Conservation (phyloP, 1,284 basidiomycete species). For the Cryptococcus hybrid region DNA sequence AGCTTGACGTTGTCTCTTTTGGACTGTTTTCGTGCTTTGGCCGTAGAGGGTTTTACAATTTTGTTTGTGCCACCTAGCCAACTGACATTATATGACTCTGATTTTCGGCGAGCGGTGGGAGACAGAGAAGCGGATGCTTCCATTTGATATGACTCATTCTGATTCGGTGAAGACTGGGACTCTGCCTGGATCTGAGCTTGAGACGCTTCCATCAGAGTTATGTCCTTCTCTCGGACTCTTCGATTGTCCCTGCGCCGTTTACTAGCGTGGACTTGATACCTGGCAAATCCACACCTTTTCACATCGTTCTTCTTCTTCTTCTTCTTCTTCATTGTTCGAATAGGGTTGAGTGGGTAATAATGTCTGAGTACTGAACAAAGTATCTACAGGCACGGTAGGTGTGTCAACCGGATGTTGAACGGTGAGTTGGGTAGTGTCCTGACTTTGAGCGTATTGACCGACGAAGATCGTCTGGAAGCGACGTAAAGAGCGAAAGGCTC, state of each 20-base stretch:
- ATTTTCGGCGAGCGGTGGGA: neutral
- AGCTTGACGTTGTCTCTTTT: slow-evolving; percentile 13
- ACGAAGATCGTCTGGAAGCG: slow-evolving; percentile 28
- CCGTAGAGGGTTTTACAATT: neutral
- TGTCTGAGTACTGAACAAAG: neutral
- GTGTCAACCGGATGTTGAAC: neutral
- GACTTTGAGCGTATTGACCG: neutral
- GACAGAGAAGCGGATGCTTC: neutral
- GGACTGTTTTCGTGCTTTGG: slow-evolving; percentile 9
- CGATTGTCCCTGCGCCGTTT: too few relatives aligned
- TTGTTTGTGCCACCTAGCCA: neutral
- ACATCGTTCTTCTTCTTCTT: slow-evolving; percentile 1
- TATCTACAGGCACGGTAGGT: neutral
- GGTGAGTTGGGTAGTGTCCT: neutral
- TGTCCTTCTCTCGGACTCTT: neutral
- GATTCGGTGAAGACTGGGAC: too few relatives aligned
- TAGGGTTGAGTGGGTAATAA: slow-evolving; percentile 14
- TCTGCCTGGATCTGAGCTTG: too few relatives aligned
- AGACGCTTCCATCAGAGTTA: neutral
- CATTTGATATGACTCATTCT: too few relatives aligned
- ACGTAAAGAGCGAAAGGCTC: slow-evolving; percentile 35
- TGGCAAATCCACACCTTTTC: too few relatives aligned
- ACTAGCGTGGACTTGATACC: too few relatives aligned
- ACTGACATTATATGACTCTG: neutral
- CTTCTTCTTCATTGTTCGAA: slow-evolving; percentile 7